These are phyloP conservation scores for Colletotrichum filicis DNA, from an alignment of 2,329 filamentous ascomycete species.

Conservation along the genomic window DNA sequence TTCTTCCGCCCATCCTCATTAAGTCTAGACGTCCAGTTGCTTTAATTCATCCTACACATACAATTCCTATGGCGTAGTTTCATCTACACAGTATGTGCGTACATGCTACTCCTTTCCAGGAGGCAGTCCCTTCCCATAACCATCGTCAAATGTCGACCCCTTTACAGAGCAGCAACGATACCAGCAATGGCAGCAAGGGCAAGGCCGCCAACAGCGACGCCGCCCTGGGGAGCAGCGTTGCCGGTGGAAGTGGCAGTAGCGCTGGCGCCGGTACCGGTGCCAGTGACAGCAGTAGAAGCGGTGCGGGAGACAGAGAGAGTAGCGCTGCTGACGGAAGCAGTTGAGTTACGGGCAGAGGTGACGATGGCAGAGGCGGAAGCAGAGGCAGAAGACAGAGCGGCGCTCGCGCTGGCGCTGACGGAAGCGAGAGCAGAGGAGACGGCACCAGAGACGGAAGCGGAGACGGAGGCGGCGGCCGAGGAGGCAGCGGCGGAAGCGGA, in stretches of 20 bases:
- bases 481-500: not conserved
- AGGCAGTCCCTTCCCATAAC: not conserved
- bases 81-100: not conserved
- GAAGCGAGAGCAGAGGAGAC: not conserved
- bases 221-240: conserved; percentile 19
- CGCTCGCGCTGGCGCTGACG: conserved; percentile 45
- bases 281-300: not conserved
- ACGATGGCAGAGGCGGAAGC: conserved; percentile 33
- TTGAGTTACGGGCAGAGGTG: not conserved
- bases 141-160: too few species aligned
- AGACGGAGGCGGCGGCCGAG: not conserved
- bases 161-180: conserved; percentile 27
- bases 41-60: conserved; percentile 10
- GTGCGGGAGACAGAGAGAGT: not conserved
- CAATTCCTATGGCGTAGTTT: not conserved
- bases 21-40: conserved; percentile 3
- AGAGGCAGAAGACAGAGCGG: conserved; percentile 41
- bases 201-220: conserved; percentile 16
- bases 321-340: conserved; percentile 2
- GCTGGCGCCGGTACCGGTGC: conserved; percentile 17
- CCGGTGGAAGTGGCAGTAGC: conserved; percentile 1
- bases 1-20: conserved; percentile 1
- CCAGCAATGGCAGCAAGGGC: conserved; percentile 28
- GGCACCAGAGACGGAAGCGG: not conserved
- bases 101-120: not conserved